Percentiles rank a stretch among this genome's conserved stretches.
These are phyloP conservation scores for Podospora anserina DNA, from an alignment of 495 filamentous ascomycete genomes.

Conservation along the genomic window DNA sequence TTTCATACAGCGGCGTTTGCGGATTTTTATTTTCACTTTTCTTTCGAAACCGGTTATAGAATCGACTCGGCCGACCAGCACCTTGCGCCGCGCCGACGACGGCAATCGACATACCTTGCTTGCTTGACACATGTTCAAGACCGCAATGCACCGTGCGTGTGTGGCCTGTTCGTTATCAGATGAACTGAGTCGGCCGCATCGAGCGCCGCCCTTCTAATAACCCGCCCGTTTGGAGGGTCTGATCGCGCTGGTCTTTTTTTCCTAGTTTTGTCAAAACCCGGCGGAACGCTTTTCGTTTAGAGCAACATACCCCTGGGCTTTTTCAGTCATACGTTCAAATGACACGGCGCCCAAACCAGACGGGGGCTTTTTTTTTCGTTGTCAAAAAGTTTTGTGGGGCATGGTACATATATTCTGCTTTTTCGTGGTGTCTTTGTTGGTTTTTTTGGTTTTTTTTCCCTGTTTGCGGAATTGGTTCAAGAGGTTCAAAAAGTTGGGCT, in stretches of 20 bases:
- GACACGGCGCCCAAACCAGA: background rate
- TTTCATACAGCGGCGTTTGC: constrained; percentile 38
- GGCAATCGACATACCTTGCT: background rate
- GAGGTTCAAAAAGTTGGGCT: constrained; percentile 23
- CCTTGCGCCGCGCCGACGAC: background rate
- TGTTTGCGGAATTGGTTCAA: constrained; percentile 11
- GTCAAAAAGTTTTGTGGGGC: constrained; percentile 29
- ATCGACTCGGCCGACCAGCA: constrained; percentile 34
- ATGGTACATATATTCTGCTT: constrained; percentile 17
- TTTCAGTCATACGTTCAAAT: background rate
- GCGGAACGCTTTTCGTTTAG: constrained; percentile 6
- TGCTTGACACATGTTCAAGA: too few species aligned
- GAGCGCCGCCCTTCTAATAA: background rate
- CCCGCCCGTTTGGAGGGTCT: too few species aligned
- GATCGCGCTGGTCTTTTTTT: background rate
- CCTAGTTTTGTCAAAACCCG: background rate
- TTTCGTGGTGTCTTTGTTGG: constrained; percentile 12
- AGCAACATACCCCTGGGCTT: constrained; percentile 11
- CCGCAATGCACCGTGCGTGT: background rate
- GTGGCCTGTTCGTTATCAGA: background rate
- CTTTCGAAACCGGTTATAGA: constrained; percentile 22
- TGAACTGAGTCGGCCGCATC: background rate
- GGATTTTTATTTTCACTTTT: constrained; percentile 23
- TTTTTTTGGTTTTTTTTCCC: background rate
- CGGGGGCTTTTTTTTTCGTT: constrained; percentile 16